Evolutionary conservation across 495 filamentous ascomycete species (phyloP).

Genomic region (Aspergillus bertholletiae): DNA sequence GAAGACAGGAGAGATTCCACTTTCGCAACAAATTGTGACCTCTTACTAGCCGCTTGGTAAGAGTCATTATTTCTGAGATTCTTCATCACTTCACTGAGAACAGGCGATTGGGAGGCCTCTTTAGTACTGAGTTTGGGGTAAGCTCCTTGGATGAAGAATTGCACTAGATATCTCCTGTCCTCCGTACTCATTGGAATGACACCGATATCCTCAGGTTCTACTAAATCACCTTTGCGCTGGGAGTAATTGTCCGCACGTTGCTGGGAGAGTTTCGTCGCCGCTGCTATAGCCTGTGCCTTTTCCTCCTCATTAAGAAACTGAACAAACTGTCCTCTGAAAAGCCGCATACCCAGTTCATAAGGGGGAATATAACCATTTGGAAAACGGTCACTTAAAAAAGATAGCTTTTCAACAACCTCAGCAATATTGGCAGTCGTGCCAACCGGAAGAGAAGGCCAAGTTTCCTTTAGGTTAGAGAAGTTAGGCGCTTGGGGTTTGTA

Average conservation of each 20-base stretch:
- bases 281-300: slow-evolving; percentile 31
- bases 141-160: slow-evolving; percentile 62
- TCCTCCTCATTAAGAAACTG: slow-evolving; percentile 38
- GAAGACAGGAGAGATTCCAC: slow-evolving; percentile 38
- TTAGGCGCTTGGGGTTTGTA: slow-evolving; percentile 32
- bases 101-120: slow-evolving; percentile 19
- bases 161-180: slow-evolving; percentile 60
- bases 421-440: slow-evolving; percentile 24
- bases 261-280: slow-evolving; percentile 35
- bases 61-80: slow-evolving; percentile 45
- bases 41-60: slow-evolving; percentile 40
- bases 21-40: slow-evolving; percentile 38
- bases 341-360: slow-evolving; percentile 35
- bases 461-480: slow-evolving; percentile 30
- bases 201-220: slow-evolving; percentile 31
- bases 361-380: slow-evolving; percentile 39
- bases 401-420: slow-evolving; percentile 37
- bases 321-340: slow-evolving; percentile 40
- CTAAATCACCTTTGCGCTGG: slow-evolving; percentile 35
- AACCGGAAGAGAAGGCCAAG: slow-evolving; percentile 42
- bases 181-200: slow-evolving; percentile 50
- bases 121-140: slow-evolving; percentile 25
- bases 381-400: slow-evolving; percentile 30
- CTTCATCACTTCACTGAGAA: slow-evolving; percentile 32
- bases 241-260: slow-evolving; percentile 40